These are phyloP conservation scores for Secale cereale DNA, from an alignment of 176 grass and related monocot genomes.

Conservation along the genomic window DNA sequence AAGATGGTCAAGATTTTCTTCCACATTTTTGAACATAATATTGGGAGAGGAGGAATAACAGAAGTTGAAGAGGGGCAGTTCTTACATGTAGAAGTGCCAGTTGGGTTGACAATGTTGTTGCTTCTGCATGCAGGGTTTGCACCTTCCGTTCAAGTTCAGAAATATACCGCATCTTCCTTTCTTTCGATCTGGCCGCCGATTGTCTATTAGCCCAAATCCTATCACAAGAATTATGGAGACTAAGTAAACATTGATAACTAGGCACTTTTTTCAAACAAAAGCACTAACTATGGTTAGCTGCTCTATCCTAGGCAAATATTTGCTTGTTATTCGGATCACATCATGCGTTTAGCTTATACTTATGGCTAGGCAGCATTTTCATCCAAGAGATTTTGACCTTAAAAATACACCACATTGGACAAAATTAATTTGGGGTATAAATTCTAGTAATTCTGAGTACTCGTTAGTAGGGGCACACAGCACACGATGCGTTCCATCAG, in stretches of 20 bases:
- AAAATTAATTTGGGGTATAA: too few species aligned
- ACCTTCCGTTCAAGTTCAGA: conserved; percentile 48
- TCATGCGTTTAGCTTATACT: not conserved
- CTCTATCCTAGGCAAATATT: not conserved
- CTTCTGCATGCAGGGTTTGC: conserved; percentile 33
- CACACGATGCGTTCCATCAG: not conserved
- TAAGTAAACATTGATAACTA: not conserved
- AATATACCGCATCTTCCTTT: conserved; percentile 47
- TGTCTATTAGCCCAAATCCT: conserved; percentile 49
- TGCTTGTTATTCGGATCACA: not conserved
- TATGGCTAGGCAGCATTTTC: not conserved
- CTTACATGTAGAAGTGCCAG: conserved; percentile 32
- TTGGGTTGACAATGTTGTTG: conserved; percentile 37
- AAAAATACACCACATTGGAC: not conserved
- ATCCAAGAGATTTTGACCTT: not conserved
- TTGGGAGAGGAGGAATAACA: not conserved
- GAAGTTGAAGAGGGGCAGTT: not conserved
- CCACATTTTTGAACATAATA: not conserved
- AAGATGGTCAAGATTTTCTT: not conserved
- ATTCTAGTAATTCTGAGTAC: not conserved
- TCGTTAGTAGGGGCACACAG: not conserved
- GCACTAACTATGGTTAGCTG: not conserved
- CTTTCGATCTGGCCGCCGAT: conserved; percentile 46
- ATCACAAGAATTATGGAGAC: not conserved
- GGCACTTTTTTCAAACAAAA: not conserved